phyloP scores from a whole-genome alignment of 179 eudicot genomes.

The Camellia oleifera region DNA sequence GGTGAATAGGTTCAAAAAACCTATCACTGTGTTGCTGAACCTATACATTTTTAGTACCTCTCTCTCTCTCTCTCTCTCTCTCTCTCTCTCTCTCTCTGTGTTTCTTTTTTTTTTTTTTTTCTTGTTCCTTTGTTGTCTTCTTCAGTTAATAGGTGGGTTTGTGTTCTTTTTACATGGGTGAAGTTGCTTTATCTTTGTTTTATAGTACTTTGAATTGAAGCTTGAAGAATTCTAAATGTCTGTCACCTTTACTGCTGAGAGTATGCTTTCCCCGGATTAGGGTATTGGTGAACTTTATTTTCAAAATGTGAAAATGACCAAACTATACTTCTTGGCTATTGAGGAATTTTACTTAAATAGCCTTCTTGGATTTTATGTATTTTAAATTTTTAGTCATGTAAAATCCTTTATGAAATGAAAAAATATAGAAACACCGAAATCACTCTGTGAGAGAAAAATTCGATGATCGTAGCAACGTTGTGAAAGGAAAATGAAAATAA shows the following conservation, averaged over 20 bases:
- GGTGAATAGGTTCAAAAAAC: constrained; percentile 79
- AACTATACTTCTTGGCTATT: constrained; percentile 23
- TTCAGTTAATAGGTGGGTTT: background rate
- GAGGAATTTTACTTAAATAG: constrained; percentile 7
- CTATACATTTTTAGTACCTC: constrained; percentile 42
- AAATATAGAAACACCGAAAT: too few species aligned
- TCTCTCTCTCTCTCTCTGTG: constrained; percentile 6
- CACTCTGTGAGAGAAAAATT: too few species aligned
- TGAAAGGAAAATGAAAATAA: too few species aligned
- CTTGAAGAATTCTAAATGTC: constrained; percentile 6
- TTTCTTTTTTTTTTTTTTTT: background rate
- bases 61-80: constrained; percentile 3
- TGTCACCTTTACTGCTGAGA: background rate
- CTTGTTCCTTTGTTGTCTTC: background rate
- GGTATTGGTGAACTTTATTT: background rate
- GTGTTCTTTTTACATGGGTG: background rate
- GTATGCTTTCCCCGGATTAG: background rate
- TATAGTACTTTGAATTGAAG: constrained; percentile 7
- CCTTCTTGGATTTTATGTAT: background rate
- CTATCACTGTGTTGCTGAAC: constrained; percentile 87
- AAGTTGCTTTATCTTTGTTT: too few species aligned
- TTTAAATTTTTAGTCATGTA: background rate
- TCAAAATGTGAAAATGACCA: constrained; percentile 14
- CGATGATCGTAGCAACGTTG: too few species aligned
- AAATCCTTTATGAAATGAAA: too few species aligned